phyloP scores from a whole-genome alignment of 306 rosid genomes.

The Malus sylvestris region DNA sequence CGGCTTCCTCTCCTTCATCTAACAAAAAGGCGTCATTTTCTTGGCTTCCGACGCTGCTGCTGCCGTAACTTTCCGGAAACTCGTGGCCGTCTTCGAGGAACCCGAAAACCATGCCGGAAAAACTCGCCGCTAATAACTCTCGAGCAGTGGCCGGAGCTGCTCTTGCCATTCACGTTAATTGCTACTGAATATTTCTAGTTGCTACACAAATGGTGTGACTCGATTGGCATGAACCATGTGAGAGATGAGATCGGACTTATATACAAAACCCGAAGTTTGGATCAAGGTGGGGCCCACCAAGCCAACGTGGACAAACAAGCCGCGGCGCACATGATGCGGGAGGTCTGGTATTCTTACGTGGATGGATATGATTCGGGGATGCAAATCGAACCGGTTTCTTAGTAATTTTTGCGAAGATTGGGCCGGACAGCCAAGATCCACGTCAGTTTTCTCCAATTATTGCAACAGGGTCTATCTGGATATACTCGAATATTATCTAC shows the following conservation, averaged over 20 bases:
- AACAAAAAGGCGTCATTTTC: conserved; percentile 14
- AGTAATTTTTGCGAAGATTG: background rate
- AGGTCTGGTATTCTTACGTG: conserved; percentile 11
- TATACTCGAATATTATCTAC: conserved; percentile 29
- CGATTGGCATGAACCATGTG: background rate
- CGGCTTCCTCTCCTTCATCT: conserved; percentile 29
- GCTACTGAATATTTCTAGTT: background rate
- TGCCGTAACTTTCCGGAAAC: conserved; percentile 16
- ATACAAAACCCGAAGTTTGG: conserved; percentile 9
- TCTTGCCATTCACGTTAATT: background rate
- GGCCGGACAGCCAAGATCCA: conserved; percentile 72
- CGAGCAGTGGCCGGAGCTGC: conserved; percentile 2
- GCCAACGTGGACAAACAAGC: conserved; percentile 8
- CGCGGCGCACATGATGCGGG: conserved; percentile 48
- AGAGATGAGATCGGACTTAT: background rate
- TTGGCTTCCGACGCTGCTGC: conserved; percentile 18
- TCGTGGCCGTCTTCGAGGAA: conserved; percentile 37
- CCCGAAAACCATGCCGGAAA: conserved; percentile 52
- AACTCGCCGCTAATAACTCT: conserved; percentile 1
- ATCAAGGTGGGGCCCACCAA: background rate
- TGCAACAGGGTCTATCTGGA: conserved; percentile 32
- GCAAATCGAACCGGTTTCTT: conserved; percentile 11
- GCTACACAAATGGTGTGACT: conserved; percentile 2
- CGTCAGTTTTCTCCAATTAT: conserved; percentile 54
- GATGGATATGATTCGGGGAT: conserved; percentile 8